Evolutionary conservation across 2,329 filamentous ascomycete species (phyloP), one percentile per base, ranked within the genome.

Genomic region (Sporothrix luriei): DNA sequence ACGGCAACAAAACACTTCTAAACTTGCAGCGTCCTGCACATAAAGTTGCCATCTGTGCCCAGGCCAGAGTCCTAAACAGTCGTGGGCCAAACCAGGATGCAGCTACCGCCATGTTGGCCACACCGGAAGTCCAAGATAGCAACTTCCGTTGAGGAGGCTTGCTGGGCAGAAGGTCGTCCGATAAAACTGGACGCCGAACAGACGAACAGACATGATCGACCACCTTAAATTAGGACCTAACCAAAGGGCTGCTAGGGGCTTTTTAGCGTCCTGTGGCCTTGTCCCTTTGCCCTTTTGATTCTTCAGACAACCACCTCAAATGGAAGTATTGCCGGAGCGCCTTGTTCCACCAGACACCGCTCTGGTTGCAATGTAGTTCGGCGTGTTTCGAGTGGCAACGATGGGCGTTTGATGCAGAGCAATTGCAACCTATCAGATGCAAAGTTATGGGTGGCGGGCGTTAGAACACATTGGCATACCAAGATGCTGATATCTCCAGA

Each of bases 331-430:
- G 40, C 11, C 40, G 29, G 38, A 29, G 54, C 54, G 29, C n/a
- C 43, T 64, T 65, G 46, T 65, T 51, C 62, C 62, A 65, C 29
- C 62, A 29, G 62, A 65, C 26, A 65, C 62, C 62, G 62, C 62
- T 46, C 62, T 65, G 26, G 62, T 3, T 43, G 40, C 2, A 43
- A 14, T 43, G 14, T 43, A 11, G 14, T 43, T 43, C 33, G 55
- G 55, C 29, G 55, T 21, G 26, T 55, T 19, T 55, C 24, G 51
- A 29, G 51, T 26, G 14, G 40, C 11, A 43, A 19, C 16, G 46
- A 16, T 16, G 14, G 46, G 46, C 46, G 46, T 48, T 48, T 19
- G 40, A 43, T 43, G 14, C 40, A 13, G 33, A 33, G 33, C 33
- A 33, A 33, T 7, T 33, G 9, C 33, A 33, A 33, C 26, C 10